These are phyloP conservation scores for Butyriboletus loyo DNA, from an alignment of 768 basidiomycete genomes.

Conservation along the genomic window DNA sequence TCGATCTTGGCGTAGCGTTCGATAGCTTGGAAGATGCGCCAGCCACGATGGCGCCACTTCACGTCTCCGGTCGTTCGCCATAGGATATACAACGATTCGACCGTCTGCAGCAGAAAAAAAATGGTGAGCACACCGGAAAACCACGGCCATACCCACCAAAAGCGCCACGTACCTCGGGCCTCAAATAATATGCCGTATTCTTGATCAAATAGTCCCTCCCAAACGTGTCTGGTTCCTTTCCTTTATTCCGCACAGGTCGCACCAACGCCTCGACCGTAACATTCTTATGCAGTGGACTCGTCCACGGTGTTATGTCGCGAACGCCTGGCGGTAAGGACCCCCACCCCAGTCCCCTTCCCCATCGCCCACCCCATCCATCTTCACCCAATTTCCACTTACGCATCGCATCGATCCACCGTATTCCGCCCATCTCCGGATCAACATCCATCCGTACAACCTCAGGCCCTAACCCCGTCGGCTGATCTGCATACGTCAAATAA, in stretches of 20 bases:
- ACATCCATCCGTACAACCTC: slow-evolving; percentile 38
- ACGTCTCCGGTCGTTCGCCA: slow-evolving; percentile 67
- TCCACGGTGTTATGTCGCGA: slow-evolving; percentile 31
- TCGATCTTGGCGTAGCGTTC: slow-evolving; percentile 54
- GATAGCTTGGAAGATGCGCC: slow-evolving; percentile 67
- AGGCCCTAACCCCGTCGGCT: slow-evolving; percentile 63
- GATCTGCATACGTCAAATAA: slow-evolving; percentile 68
- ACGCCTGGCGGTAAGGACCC: slow-evolving; percentile 51
- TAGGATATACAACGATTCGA: slow-evolving; percentile 70
- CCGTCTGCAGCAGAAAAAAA: slow-evolving; percentile 43
- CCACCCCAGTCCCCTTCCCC: slow-evolving; percentile 24
- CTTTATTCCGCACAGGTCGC: not conserved
- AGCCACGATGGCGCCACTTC: slow-evolving; percentile 69
- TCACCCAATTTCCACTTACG: slow-evolving; percentile 40
- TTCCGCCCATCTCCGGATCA: slow-evolving; percentile 3
- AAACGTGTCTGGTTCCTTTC: not conserved
- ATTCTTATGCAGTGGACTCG: slow-evolving; percentile 1
- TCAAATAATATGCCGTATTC: slow-evolving; percentile 49
- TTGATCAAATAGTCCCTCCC: slow-evolving; percentile 53
- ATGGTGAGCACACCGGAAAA: not conserved
- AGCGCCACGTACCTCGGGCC: slow-evolving; percentile 60
- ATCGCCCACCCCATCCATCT: not conserved
- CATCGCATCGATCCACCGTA: slow-evolving; percentile 32
- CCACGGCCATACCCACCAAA: too few relatives aligned
- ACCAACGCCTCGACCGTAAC: not conserved